Percentiles rank a stretch among this genome's conserved stretches.
Conservation (phyloP, 768 basidiomycete genomes). For the Vararia minispora region DNA sequence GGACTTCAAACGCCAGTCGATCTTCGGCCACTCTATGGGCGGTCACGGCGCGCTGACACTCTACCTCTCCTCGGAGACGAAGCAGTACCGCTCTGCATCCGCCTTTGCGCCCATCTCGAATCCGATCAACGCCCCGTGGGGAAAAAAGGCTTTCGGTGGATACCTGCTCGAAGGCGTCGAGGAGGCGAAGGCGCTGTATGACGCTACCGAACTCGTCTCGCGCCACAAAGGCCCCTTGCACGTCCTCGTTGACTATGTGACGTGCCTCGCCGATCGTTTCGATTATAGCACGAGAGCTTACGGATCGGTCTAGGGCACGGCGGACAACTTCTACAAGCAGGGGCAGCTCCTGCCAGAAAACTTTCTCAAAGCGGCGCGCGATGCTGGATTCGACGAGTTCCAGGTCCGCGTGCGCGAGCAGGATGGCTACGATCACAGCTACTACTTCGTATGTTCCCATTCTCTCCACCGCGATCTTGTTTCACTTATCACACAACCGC, state of each 20-base stretch:
- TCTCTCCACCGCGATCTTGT: neutral
- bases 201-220: constrained; percentile 76
- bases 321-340: constrained; percentile 74
- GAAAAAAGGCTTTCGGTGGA: constrained; percentile 80
- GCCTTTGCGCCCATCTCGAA: constrained; percentile 85
- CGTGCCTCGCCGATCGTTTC: no score
- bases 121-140: constrained; percentile 83
- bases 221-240: constrained; percentile 53
- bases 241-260: constrained; percentile 82
- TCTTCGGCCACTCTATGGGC: constrained; percentile 97
- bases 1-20: constrained; percentile 77
- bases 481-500: neutral
- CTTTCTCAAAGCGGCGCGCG: constrained; percentile 69
- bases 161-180: constrained; percentile 70
- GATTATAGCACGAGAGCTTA: neutral
- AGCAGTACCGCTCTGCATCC: constrained; percentile 75
- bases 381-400: constrained; percentile 58
- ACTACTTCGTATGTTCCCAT: constrained; percentile 59
- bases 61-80: constrained; percentile 65
- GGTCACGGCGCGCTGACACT: constrained; percentile 91
- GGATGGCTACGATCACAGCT: constrained; percentile 81
- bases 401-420: constrained; percentile 74
- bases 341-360: constrained; percentile 87
- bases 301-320: constrained; percentile 44
- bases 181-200: constrained; percentile 67